Evolutionary conservation across 345 rosid species (phyloP).

Genomic region (Rhizophora mangle): DNA sequence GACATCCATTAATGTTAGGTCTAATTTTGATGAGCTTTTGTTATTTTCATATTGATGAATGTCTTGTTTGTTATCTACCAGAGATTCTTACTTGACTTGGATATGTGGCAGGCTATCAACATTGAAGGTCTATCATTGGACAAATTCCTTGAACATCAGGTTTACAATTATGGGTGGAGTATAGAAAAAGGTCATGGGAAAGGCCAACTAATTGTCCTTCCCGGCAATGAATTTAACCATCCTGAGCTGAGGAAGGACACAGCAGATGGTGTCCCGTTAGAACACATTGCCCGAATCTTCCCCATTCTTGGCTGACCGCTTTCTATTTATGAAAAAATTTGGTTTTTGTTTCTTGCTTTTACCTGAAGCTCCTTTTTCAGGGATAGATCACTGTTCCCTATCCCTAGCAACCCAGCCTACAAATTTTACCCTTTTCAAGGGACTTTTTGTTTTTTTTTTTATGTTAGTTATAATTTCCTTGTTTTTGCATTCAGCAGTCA

Average conservation of each 20-base stretch:
- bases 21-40: not conserved
- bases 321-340: not conserved
- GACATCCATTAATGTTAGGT: no score
- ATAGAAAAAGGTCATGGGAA: conserved; percentile 65
- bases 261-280: conserved; percentile 66
- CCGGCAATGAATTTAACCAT: conserved; percentile 72
- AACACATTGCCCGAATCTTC: conserved; percentile 80
- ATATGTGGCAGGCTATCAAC: conserved; percentile 61
- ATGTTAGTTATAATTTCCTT: no score
- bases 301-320: conserved; percentile 70
- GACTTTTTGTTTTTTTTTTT: no score
- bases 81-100: conserved; percentile 3
- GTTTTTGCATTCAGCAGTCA: no score
- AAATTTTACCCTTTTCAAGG: no score
- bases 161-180: conserved; percentile 60
- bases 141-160: conserved; percentile 79
- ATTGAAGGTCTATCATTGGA: conserved; percentile 78
- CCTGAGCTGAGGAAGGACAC: conserved; percentile 79
- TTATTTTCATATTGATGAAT: not conserved
- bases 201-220: conserved; percentile 54
- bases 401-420: no score
- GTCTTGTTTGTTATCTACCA: not conserved
- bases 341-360: not conserved
- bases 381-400: no score
- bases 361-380: not conserved